Base-by-base conservation (phyloP, 805 yeast species). In the Metschnikowia gelsemii region DNA sequence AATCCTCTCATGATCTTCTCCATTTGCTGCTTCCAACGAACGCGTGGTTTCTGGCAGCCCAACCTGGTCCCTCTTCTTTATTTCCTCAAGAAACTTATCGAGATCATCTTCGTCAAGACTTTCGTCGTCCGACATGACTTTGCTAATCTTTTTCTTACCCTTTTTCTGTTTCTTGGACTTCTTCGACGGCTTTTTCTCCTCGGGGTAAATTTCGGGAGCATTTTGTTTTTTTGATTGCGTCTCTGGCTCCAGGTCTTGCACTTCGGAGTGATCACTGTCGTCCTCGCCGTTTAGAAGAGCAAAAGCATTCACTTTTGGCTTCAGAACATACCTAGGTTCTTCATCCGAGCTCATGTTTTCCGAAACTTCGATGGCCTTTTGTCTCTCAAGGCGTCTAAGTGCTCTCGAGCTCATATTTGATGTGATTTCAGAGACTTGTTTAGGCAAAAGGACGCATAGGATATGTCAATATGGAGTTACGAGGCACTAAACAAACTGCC, bases 51-150 rank as follows among this genome's bases (percentile, higher is more conserved):
- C 16, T 16, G 50, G 52, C 24, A 63, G 38, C 27, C 43, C 39
- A 5, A 35, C 37, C 17, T 48, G 45, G 42, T 68, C 69, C 40
- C 56, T 53, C 19, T 52, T 42, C 28, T 56, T 59, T 22, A 58
- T 61, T 40, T 79, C 76, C 14, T 65, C 72, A 3, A 84, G 57
- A 3, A 81, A 64, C 45, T 63, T 64, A 57, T 82, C 87, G 19
- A 84, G 61, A 24, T 80, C 87, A 6, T 76, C 82, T 49, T 79
- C 84, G 43, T 72, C 70, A n/a, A 26, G 20, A 14, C 65, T 62
- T 2, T 51, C 53, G 1, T 33, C 38, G 5, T 34, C 42, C 21
- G 36, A 36, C 13, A 40, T 14, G 26, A 44, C 18, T 39, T 44
- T 42, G 16, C 39, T 43, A 34, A 40, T 52, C 40, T 50, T 50